Evolutionary conservation across 2,329 filamentous ascomycete genomes (phyloP), one percentile per base, ranked within the genome.

Genomic region (Cytospora chrysosperma): DNA sequence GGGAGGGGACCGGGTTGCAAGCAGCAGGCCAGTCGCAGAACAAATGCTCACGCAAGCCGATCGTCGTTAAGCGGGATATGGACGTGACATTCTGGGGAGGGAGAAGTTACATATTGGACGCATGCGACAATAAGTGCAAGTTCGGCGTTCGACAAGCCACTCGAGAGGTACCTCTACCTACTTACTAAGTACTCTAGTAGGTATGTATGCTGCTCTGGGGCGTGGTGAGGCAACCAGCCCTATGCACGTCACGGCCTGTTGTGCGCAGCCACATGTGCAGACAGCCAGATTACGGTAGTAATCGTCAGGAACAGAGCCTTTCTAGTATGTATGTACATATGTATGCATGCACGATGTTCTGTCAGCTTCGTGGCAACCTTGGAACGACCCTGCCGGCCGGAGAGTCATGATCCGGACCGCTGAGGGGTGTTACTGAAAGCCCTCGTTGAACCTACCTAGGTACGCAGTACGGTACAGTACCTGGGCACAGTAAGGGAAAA

Each of bases 401-500:
- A 24, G 13, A 13, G 43, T 24, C 26, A 24, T 17, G 30, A 37
- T 28, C 21, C 7, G 28, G 10, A 15, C 34, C n/a, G 24, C 28
- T 21, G 21, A 49, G 8, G 28, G 27, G 5, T 28, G 58, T 21
- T 30, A 9, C 15, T 50, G n/a, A 34, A 26, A 4, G 17, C 24
- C 19, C 21, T 24, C 13, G 9, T 13, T 53, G 17, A 9, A 17
- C 10, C 49, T 51, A n/a, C n/a, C n/a, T n/a, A n/a, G n/a, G n/a
- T n/a, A n/a, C n/a, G n/a, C n/a, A n/a, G n/a, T n/a, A n/a, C n/a
- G n/a, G 19, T 26, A 34, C 15, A 37, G 37, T 61, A 30, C 49
- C 32, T 15, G 15, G 30, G 30, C 30, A 34, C 32, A 34, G 53
- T 55, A 49, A 51, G 34, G 54, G 37, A 37, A 61, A 61, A 61